Base-by-base conservation (phyloP, 2,329 filamentous ascomycete genomes). In the Claviceps paspali region DNA sequence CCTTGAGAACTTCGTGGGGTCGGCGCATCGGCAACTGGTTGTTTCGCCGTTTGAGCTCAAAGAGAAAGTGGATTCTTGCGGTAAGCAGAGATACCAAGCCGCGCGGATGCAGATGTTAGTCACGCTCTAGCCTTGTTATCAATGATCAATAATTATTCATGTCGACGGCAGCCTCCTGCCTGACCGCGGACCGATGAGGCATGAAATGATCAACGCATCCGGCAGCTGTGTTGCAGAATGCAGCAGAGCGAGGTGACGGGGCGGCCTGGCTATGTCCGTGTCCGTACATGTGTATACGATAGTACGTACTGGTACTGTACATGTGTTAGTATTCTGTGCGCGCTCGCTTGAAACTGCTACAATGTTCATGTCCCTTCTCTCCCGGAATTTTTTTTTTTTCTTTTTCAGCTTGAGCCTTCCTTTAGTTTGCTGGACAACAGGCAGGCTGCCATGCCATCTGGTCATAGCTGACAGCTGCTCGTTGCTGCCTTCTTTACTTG, bases 11-110 rank as follows among this genome's bases (percentile, higher is more conserved):
- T 11, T 33, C n/a, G 21, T 6, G 1, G 31, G 12, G 31, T 24
- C 12, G 10, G n/a, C n/a, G n/a, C 28, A 14, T 17, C 15, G 23
- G 18, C 17, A n/a, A 14, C 32, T 15, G 14, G 6, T 11, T n/a
- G 22, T 18, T 26, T 34, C 23, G 27, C 28, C 29, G 21, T 23
- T 14, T 14, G 26, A 19, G 24, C 17, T 35, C 17, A 35, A 36
- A 36, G 27, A 10, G 34, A 27, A 28, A 36, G 34, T 36, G 17
- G 34, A 23, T 36, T 36, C 26, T 30, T 30, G 35, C 35, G 35
- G 35, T 24, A 21, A 30, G 11, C 17, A 29, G 18, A 23, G 21
- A 22, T 24, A 24, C 23, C 27, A 24, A 18, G n/a, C 19, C 27
- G 26, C 12, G 19, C 12, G 19, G 19, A 14, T 36, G 27, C 19